Conservation (phyloP, 495 filamentous ascomycete genomes). For the Penicillium coffeae region DNA sequence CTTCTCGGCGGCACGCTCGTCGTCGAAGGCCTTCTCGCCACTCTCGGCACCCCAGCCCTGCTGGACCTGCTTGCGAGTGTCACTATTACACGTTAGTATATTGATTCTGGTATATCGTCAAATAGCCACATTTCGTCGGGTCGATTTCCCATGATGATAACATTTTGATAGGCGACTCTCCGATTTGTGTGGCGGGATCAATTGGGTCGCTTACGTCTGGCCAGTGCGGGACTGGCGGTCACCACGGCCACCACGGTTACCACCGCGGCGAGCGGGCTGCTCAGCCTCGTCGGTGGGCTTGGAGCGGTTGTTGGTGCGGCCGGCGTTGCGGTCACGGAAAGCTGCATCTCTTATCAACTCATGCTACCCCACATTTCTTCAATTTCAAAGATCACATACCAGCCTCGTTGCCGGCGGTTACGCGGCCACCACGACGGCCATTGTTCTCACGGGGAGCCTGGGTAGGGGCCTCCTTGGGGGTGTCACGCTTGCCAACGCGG, state of each 20-base stretch:
- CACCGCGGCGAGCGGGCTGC: constrained; percentile 47
- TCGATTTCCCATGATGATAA: neutral
- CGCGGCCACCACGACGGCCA: constrained; percentile 57
- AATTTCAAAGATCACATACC: constrained; percentile 53
- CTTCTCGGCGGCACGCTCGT: constrained; percentile 81
- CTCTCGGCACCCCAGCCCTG: constrained; percentile 84
- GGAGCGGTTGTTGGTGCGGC: constrained; percentile 74
- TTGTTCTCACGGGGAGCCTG: constrained; percentile 37
- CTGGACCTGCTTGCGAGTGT: constrained; percentile 87
- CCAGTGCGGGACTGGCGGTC: constrained; percentile 79
- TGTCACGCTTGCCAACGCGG: constrained; percentile 85
- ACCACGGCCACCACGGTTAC: constrained; percentile 57
- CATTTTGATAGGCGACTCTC: neutral
- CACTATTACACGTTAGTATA: constrained; percentile 43
- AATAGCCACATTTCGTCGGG: too few relatives aligned
- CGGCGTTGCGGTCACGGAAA: constrained; percentile 87
- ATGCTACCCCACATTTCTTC: neutral
- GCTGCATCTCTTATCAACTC: constrained; percentile 44
- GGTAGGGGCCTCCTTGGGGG: constrained; percentile 60
- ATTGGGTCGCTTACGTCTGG: constrained; percentile 55
- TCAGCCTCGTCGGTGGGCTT: constrained; percentile 71
- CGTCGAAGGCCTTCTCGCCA: constrained; percentile 75
- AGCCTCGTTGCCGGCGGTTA: constrained; percentile 68
- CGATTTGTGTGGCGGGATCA: neutral
- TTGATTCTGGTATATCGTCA: constrained; percentile 6